Percentiles rank a stretch among this genome's conserved stretches.
These are phyloP conservation scores for Penicillium thymicola DNA, from an alignment of 2,329 filamentous ascomycete genomes.

Conservation along the genomic window DNA sequence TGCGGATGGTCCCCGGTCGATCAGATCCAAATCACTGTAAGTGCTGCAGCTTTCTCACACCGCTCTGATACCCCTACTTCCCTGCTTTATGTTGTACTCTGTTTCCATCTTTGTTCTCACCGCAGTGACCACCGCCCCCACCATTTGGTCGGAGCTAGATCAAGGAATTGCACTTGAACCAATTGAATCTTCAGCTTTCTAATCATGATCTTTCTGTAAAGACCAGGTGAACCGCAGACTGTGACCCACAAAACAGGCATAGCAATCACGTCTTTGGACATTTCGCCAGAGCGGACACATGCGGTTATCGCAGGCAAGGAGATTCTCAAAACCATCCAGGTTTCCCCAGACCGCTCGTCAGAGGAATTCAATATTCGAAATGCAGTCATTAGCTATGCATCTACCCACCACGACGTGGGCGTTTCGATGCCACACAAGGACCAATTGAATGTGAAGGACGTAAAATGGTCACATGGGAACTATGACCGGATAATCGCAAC, in stretches of 20 bases:
- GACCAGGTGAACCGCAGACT: constrained; percentile 51
- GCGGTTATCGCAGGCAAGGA: constrained; percentile 63
- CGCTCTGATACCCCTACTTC: constrained; percentile 10
- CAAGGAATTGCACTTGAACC: constrained; percentile 4
- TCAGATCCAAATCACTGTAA: constrained; percentile 42
- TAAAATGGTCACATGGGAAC: constrained; percentile 64
- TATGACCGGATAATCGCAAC: constrained; percentile 61
- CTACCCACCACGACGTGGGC: constrained; percentile 48
- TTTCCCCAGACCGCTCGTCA: constrained; percentile 55
- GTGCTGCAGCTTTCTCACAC: constrained; percentile 20
- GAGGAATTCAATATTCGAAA: constrained; percentile 64
- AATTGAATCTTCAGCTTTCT: constrained; percentile 26
- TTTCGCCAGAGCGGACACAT: constrained; percentile 61
- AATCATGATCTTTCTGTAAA: not conserved
- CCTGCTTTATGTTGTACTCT: constrained; percentile 5
- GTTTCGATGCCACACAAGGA: constrained; percentile 53
- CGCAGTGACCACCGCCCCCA: not conserved
- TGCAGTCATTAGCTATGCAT: constrained; percentile 57
- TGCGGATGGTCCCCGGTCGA: constrained; percentile 30
- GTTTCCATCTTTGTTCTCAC: not conserved
- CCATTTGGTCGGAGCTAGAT: constrained; percentile 9
- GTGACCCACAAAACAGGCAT: constrained; percentile 63
- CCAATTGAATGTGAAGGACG: constrained; percentile 61
- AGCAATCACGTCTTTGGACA: constrained; percentile 60
- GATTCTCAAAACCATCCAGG: constrained; percentile 62